Evolutionary conservation across 2,329 filamentous ascomycete genomes (phyloP).

Genomic region (Beauveria scarabaeidicola): DNA sequence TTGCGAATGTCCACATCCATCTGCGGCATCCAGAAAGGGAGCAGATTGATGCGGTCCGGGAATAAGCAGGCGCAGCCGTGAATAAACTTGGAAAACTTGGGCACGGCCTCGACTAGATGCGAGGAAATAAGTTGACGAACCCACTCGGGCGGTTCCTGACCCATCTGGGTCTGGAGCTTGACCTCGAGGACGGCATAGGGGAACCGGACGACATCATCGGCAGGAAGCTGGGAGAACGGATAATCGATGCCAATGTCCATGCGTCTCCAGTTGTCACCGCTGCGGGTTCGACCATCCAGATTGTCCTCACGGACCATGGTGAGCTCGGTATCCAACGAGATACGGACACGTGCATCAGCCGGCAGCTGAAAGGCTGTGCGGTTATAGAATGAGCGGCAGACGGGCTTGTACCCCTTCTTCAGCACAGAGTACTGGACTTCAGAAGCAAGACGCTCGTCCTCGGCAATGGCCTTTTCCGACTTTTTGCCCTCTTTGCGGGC

Average conservation of each 20-base stretch:
- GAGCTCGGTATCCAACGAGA: constrained; percentile 92
- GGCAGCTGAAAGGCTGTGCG: constrained; percentile 96
- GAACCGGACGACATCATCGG: constrained; percentile 81
- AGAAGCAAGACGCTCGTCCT: constrained; percentile 79
- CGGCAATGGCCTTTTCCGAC: constrained; percentile 79
- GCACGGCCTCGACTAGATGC: constrained; percentile 95
- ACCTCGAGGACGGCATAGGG: constrained; percentile 95
- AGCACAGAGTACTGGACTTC: constrained; percentile 93
- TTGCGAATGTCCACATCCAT: constrained; percentile 98
- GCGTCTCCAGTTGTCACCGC: constrained; percentile 87
- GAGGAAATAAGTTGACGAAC: constrained; percentile 87
- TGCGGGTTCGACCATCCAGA: constrained; percentile 65
- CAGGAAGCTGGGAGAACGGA: constrained; percentile 81
- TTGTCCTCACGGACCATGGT: constrained; percentile 96
- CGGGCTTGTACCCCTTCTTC: constrained; percentile 76
- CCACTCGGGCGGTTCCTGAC: constrained; percentile 94
- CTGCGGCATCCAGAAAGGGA: constrained; percentile 97
- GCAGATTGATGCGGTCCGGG: constrained; percentile 74
- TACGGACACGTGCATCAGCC: constrained; percentile 89
- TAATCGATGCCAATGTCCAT: constrained; percentile 97
- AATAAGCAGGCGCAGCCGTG: constrained; percentile 87
- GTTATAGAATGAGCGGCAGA: constrained; percentile 95
- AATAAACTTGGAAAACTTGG: constrained; percentile 99
- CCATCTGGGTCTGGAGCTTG: constrained; percentile 92
- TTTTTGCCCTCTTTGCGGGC: constrained; percentile 93